A percentile compares a stretch with the other conserved stretches of the same genome.
These are phyloP conservation scores for Cyberlindnera sargentensis DNA, from an alignment of 805 yeast genomes.

Conservation along the genomic window DNA sequence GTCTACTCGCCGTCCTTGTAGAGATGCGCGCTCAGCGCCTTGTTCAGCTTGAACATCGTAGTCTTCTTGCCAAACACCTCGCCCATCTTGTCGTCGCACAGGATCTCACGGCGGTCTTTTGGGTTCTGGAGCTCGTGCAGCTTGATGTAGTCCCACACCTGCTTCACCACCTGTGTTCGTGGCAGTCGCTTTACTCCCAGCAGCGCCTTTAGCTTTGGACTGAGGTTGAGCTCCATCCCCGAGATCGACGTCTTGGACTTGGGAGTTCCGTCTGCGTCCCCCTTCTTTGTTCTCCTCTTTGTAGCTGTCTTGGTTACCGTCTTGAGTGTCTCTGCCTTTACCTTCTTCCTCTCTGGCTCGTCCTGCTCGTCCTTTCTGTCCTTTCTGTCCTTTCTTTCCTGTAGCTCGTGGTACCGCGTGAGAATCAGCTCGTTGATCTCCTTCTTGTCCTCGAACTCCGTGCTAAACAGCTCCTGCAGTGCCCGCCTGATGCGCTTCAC, in stretches of 20 bases:
- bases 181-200: slow-evolving; percentile 41
- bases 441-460: slow-evolving; percentile 47
- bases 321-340: neutral
- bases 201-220: slow-evolving; percentile 44
- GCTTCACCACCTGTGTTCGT: slow-evolving; percentile 65
- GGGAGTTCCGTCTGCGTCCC: slow-evolving; percentile 4
- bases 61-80: slow-evolving; percentile 55
- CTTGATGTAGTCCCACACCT: slow-evolving; percentile 66
- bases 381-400: slow-evolving; percentile 28
- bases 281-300: neutral
- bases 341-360: slow-evolving; percentile 11
- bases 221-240: slow-evolving; percentile 39
- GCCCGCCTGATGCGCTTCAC: slow-evolving; percentile 68
- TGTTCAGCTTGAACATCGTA: slow-evolving; percentile 52
- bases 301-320: neutral
- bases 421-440: slow-evolving; percentile 54
- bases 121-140: slow-evolving; percentile 59
- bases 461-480: slow-evolving; percentile 58
- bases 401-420: slow-evolving; percentile 44
- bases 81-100: slow-evolving; percentile 52
- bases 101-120: slow-evolving; percentile 52
- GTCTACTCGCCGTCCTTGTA: slow-evolving; percentile 26
- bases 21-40: slow-evolving; percentile 45
- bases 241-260: slow-evolving; percentile 22
- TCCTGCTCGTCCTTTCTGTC: slow-evolving; percentile 17